Evolutionary conservation across 2,329 filamentous ascomycete genomes (phyloP).

Genomic region (Pyrenophora tritici-repentis): DNA sequence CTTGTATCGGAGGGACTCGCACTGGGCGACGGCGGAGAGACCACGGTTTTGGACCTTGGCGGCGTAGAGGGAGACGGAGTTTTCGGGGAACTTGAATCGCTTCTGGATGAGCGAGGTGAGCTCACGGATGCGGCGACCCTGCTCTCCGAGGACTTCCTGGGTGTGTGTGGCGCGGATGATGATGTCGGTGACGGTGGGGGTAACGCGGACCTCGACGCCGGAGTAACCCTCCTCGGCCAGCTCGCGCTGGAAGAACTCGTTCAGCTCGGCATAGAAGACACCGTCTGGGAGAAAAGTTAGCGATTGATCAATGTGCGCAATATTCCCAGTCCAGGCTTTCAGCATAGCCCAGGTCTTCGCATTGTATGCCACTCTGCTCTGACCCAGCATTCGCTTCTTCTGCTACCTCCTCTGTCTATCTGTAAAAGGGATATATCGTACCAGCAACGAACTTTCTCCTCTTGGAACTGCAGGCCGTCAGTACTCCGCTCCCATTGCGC

Average conservation of each 20-base stretch:
- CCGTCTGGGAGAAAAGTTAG: slow-evolving; percentile 65
- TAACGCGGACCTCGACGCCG: slow-evolving; percentile 99
- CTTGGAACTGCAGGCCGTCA: slow-evolving; percentile 70
- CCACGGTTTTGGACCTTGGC: slow-evolving; percentile 99
- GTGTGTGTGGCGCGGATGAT: slow-evolving; percentile 99
- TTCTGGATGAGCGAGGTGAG: slow-evolving; percentile 99
- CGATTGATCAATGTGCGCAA: slow-evolving; percentile 23
- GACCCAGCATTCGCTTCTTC: background rate
- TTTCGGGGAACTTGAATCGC: slow-evolving; percentile 99
- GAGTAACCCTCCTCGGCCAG: slow-evolving; percentile 99
- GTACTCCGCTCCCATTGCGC: slow-evolving; percentile 20
- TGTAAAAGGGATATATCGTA: slow-evolving; percentile 39
- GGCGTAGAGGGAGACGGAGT: slow-evolving; percentile 99
- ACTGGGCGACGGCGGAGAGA: slow-evolving; percentile 99
- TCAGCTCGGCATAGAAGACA: slow-evolving; percentile 99
- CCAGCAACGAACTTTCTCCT: slow-evolving; percentile 70
- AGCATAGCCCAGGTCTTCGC: background rate
- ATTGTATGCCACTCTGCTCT: background rate
- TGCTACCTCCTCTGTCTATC: slow-evolving; percentile 11
- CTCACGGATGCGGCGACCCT: slow-evolving; percentile 99
- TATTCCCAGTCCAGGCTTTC: slow-evolving; percentile 8
- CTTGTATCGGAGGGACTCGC: slow-evolving; percentile 99
- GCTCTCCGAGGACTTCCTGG: slow-evolving; percentile 99
- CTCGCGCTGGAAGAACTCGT: slow-evolving; percentile 99
- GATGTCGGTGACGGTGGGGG: slow-evolving; percentile 99